phyloP scores from a whole-genome alignment of 2,329 filamentous ascomycete genomes.

The Phialophora expanda region DNA sequence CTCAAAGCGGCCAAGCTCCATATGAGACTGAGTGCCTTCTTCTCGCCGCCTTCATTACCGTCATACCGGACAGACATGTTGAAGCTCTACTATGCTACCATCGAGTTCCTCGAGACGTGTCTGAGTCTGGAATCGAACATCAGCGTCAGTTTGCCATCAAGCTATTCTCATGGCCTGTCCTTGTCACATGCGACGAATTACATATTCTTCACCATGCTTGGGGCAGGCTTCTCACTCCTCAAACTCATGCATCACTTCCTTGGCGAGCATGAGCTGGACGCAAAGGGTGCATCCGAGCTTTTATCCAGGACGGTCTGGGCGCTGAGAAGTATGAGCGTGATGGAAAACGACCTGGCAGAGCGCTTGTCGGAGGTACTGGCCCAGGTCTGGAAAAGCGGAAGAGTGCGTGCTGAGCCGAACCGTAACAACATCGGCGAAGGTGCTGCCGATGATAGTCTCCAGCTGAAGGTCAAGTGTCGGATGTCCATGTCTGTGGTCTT shows the following conservation, averaged over 20 bases:
- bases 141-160: slow-evolving; percentile 42
- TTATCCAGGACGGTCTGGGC: slow-evolving; percentile 65
- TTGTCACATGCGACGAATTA: slow-evolving; percentile 64
- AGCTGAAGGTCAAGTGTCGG: slow-evolving; percentile 68
- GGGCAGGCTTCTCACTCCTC: slow-evolving; percentile 66
- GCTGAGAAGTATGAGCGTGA: slow-evolving; percentile 65
- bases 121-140: slow-evolving; percentile 51
- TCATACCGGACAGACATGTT: slow-evolving; percentile 55
- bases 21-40: slow-evolving; percentile 56
- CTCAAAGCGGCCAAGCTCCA: slow-evolving; percentile 55
- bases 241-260: slow-evolving; percentile 72
- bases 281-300: slow-evolving; percentile 62
- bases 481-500: slow-evolving; percentile 72
- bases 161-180: slow-evolving; percentile 46
- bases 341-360: slow-evolving; percentile 67
- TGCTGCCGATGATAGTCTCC: slow-evolving; percentile 48
- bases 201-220: slow-evolving; percentile 70
- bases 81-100: slow-evolving; percentile 53
- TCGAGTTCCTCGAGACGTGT: slow-evolving; percentile 54
- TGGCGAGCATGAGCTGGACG: slow-evolving; percentile 52
- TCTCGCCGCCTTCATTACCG: slow-evolving; percentile 54
- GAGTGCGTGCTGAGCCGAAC: slow-evolving; percentile 41
- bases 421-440: slow-evolving; percentile 37
- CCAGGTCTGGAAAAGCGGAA: slow-evolving; percentile 65
- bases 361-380: slow-evolving; percentile 69